Evolutionary conservation across 257 asterid species (phyloP), one percentile per base, ranked within the genome.

Genomic region (Petunia axillaris): DNA sequence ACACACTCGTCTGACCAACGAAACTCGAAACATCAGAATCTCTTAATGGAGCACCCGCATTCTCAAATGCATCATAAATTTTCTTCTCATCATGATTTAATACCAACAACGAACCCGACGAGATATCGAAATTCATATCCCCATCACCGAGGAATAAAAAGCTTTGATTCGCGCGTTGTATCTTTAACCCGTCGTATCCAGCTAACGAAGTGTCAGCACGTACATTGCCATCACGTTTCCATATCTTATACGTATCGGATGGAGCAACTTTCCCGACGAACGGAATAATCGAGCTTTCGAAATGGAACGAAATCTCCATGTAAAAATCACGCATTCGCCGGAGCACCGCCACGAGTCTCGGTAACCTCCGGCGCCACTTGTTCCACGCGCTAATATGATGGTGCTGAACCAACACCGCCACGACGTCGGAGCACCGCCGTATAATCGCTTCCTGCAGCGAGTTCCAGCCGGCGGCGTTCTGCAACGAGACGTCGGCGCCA

Each of bases 141-240:
- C 89, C 84, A 80, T 95, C 98, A 77, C 95, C 93, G 52, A 93
- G 90, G 81, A 95, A 95, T 7, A 95, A 92, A 60, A 92, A 93
- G 82, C 97, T 95, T 86, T 93, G 99, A 70, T 95, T 95, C 9
- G 96, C 95, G n/a, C 98, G 97, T 67, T 93, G 98, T 53, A 95
- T 88, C 88, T 92, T 95, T 81, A 95, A 81, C 2, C 99, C 99
- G 83, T 95, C 99, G 83, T 87, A 95, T 54, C 99, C 98, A 41
- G 98, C 95, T 62, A 95, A 88, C 0, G 98, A 89, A 10, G 98
- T 95, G 74, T 95, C 99, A 37, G 99, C 98, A 4, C 99, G 89
- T 53, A 95, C 90, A 81, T 91, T 93, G 0, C 96, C 99, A 52
- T 91, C 98, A 80, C 97, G 91, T 84, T 95, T 95, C 99, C 99